Base-by-base conservation (phyloP, 371 early-diverging fungal species). In the Umbelopsis sp. region DNA sequence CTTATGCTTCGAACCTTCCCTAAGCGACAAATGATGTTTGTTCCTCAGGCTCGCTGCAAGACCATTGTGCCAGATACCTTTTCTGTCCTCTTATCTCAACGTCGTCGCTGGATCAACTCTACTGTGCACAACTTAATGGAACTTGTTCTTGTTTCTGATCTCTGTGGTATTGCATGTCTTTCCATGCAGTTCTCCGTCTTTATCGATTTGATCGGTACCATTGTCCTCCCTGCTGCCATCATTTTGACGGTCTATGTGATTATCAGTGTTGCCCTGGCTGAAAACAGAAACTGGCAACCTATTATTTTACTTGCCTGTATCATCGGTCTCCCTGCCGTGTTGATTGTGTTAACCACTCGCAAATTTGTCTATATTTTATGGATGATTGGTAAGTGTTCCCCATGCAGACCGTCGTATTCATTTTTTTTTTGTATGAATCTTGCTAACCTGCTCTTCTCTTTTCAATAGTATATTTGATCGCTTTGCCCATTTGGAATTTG, bases 401-500 rank as follows among this genome's bases (percentile, higher is more conserved):
- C 22, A 22, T 18, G 45, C 45, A 2, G 10, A 18, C 45, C 2
- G 10, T 48, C 48, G 20, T 48, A n/a, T 20, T 20, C 7, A 10
- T 48, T 2, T 48, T 48, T 20, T 48, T 20, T 16, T 20, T 48
- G 4, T 46, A n/a, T 45, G 4, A 38, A 38, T 41, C 7, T 41
- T 41, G 41, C 41, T 41, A 41, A 41, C 7, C 22, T 50, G n/a
- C 53, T 22, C 22, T 22, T 22, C 29, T 46, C 32, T 24, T 53
- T 46, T 6, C 51, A 38, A 1, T 81, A 80, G 85, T 89, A n/a
- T 90, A 86, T 67, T 68, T 90, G 25, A 65, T 79, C 46, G 92
- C 95, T 32, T 78, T 97, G 29, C 97, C 97, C 5, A 86, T 99
- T n/a, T 99, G 99, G 99, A 97, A 97, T 80, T 87, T 94, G 70